These are phyloP conservation scores for Trichoderma parareesei DNA, from an alignment of 495 filamentous ascomycete genomes.

Conservation along the genomic window DNA sequence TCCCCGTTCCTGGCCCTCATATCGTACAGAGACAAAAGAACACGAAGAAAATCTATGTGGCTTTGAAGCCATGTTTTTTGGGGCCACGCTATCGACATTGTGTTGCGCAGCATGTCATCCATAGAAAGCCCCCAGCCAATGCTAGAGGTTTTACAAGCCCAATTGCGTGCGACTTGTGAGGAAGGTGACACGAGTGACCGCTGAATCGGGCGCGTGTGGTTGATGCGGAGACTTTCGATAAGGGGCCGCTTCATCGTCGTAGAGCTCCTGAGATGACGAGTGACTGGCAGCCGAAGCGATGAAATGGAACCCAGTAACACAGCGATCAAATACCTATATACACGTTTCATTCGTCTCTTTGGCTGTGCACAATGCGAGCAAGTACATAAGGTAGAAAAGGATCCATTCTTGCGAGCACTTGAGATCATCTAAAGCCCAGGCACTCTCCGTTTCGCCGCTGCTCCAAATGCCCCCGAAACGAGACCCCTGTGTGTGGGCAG, in stretches of 20 bases:
- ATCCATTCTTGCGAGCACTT: background rate
- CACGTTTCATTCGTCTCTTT: background rate
- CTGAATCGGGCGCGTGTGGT: background rate
- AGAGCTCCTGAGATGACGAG: background rate
- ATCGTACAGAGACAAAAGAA: background rate
- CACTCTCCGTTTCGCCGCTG: background rate
- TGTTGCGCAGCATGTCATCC: constrained; percentile 1
- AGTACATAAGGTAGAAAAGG: background rate
- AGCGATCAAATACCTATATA: too few species aligned
- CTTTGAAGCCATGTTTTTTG: background rate
- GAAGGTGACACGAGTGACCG: too few species aligned
- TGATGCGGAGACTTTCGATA: background rate
- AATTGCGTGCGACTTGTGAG: too few species aligned
- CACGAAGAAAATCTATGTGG: background rate
- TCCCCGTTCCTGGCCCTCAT: background rate
- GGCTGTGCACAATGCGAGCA: background rate
- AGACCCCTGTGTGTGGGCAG: background rate
- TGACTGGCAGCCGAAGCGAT: too few species aligned
- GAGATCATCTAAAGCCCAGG: background rate
- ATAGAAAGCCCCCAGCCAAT: background rate
- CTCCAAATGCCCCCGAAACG: constrained; percentile 5
- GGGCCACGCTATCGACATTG: background rate
- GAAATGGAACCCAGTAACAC: too few species aligned
- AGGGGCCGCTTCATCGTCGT: background rate
- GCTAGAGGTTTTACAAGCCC: background rate